Conservation (phyloP, 352 stramenopile species). For the Phytophthora agathidicida region DNA sequence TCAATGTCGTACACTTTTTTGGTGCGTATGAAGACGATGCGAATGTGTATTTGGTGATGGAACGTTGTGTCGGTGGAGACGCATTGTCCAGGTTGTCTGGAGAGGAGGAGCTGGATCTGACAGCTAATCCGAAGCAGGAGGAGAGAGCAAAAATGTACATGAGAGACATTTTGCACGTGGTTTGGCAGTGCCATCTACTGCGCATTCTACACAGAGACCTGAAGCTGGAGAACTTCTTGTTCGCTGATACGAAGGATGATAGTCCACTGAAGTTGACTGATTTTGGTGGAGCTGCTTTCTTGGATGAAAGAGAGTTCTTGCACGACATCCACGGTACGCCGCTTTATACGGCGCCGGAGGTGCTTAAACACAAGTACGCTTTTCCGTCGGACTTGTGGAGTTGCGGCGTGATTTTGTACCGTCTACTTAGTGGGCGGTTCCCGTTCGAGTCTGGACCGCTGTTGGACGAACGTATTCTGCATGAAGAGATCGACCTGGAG, state of each 20-base stretch:
- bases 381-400: conserved; percentile 83
- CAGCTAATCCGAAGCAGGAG: conserved; percentile 34
- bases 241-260: conserved; percentile 58
- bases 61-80: conserved; percentile 78
- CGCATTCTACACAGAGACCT: conserved; percentile 76
- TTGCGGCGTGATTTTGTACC: conserved; percentile 80
- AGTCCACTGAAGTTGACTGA: conserved; percentile 82
- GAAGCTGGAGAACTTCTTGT: conserved; percentile 86
- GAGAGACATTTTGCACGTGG: conserved; percentile 78
- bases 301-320: conserved; percentile 46
- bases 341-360: conserved; percentile 77
- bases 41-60: conserved; percentile 82
- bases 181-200: conserved; percentile 82
- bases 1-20: conserved; percentile 87
- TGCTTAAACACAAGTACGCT: conserved; percentile 64
- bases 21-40: conserved; percentile 78
- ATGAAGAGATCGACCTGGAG: conserved; percentile 63
- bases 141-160: conserved; percentile 65
- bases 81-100: conserved; percentile 41
- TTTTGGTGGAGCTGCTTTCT: conserved; percentile 74
- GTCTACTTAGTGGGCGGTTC: conserved; percentile 63
- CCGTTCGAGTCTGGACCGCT: conserved; percentile 65
- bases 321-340: conserved; percentile 67
- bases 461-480: conserved; percentile 67
- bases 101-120: conserved; percentile 18